Evolutionary conservation across 2,329 filamentous ascomycete genomes (phyloP).

Genomic region (Rhynchosporium agropyri): DNA sequence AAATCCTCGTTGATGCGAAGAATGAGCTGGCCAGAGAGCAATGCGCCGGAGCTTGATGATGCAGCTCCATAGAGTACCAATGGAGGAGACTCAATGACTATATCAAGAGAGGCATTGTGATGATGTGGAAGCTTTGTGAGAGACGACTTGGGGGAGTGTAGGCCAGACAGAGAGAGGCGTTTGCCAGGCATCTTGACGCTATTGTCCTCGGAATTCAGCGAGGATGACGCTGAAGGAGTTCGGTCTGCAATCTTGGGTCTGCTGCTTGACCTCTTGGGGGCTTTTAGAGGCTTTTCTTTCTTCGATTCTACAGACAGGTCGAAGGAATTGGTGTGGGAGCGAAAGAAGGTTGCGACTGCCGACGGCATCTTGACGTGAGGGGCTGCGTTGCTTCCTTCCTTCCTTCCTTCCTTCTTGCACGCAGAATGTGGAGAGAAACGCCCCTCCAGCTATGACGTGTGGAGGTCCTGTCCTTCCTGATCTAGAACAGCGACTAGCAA

Average conservation of each 20-base stretch:
- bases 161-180: slow-evolving; percentile 34
- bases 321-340: slow-evolving; percentile 29
- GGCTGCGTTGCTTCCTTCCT: neutral
- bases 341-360: slow-evolving; percentile 32
- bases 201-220: slow-evolving; percentile 28
- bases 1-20: slow-evolving; percentile 69
- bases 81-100: slow-evolving; percentile 55
- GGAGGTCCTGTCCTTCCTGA: neutral
- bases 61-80: slow-evolving; percentile 80
- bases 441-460: slow-evolving; percentile 12
- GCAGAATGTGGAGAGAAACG: slow-evolving; percentile 12
- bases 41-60: slow-evolving; percentile 75
- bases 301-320: slow-evolving; percentile 32
- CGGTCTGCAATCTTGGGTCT: slow-evolving; percentile 27
- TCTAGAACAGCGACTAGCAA: neutral
- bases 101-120: slow-evolving; percentile 31
- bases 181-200: slow-evolving; percentile 36
- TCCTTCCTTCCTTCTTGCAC: neutral
- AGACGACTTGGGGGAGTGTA: slow-evolving; percentile 36
- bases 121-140: slow-evolving; percentile 34
- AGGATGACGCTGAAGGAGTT: slow-evolving; percentile 29
- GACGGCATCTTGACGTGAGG: slow-evolving; percentile 31
- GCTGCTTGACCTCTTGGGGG: slow-evolving; percentile 22
- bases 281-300: slow-evolving; percentile 25
- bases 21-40: slow-evolving; percentile 82